phyloP scores from a whole-genome alignment of 2,329 filamentous ascomycete genomes.

The Aspergillus uvarum region DNA sequence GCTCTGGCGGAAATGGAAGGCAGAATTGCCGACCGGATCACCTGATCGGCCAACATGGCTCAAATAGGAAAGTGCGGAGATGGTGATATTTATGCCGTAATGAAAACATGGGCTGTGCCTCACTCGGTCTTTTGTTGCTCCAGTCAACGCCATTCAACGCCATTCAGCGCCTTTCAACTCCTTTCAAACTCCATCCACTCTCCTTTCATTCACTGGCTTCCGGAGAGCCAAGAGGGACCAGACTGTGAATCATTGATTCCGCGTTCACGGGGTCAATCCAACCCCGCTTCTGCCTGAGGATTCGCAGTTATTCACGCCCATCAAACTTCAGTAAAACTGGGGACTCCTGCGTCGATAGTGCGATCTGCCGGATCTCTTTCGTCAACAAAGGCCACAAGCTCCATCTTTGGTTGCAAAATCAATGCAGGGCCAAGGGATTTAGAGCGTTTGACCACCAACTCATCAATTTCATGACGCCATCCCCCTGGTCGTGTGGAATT shows the following conservation, averaged over 20 bases:
- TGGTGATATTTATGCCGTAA: slow-evolving; percentile 22
- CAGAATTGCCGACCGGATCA: not conserved
- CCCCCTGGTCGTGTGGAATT: not conserved
- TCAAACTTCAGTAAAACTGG: not conserved
- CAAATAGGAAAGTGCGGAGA: slow-evolving; percentile 16
- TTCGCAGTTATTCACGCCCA: not conserved
- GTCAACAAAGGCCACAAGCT: not conserved
- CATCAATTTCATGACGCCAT: slow-evolving; percentile 4
- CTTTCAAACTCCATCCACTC: not conserved
- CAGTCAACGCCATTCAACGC: not conserved
- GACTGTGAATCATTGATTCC: slow-evolving; percentile 7
- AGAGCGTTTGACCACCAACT: not conserved
- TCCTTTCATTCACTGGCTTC: not conserved
- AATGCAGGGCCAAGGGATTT: not conserved
- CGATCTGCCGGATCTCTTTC: not conserved
- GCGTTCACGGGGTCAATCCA: slow-evolving; percentile 11
- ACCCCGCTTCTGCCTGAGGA: slow-evolving; percentile 17
- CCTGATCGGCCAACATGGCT: not conserved
- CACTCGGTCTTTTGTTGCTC: not conserved
- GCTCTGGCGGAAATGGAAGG: not conserved
- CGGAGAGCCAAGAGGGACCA: slow-evolving; percentile 14
- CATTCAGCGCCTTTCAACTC: too few relatives aligned
- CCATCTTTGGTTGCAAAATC: not conserved
- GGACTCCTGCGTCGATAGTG: slow-evolving; percentile 1
- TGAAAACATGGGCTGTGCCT: slow-evolving; percentile 14